Evolutionary conservation across 2,329 filamentous ascomycete species (phyloP).

Genomic region (Apiospora arundinis): DNA sequence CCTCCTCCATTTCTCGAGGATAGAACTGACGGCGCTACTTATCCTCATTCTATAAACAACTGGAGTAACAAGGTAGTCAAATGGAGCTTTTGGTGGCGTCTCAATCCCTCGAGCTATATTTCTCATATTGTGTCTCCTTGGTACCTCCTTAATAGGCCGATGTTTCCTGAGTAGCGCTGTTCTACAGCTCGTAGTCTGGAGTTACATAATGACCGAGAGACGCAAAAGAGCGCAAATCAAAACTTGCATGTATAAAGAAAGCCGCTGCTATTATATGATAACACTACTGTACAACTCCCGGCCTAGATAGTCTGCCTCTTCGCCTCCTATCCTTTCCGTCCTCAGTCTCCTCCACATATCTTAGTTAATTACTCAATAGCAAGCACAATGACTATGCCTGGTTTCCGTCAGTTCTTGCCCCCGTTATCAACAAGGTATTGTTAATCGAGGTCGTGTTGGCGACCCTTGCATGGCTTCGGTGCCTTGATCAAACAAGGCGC

Average conservation of each 20-base stretch:
- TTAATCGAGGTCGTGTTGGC: background rate
- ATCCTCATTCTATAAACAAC: slow-evolving; percentile 13
- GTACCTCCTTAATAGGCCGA: background rate
- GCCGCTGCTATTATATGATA: background rate
- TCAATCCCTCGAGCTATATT: background rate
- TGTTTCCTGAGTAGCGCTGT: background rate
- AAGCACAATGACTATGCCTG: background rate
- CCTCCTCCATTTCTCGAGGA: background rate
- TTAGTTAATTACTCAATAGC: background rate
- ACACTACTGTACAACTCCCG: slow-evolving; percentile 1
- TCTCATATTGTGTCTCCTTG: background rate
- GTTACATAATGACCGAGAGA: no score
- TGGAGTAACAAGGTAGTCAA: background rate
- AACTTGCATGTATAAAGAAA: background rate
- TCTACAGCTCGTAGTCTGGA: no score
- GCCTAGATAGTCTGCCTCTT: background rate
- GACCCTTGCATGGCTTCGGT: background rate
- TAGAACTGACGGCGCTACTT: background rate
- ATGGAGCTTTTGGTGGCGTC: background rate
- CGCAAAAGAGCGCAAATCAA: background rate
- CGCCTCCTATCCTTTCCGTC: background rate
- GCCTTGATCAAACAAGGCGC: background rate
- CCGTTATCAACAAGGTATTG: background rate
- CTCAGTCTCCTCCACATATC: background rate
- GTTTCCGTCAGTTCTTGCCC: no score